phyloP scores from a whole-genome alignment of 345 rosid species.

The Ceriops tagal region DNA sequence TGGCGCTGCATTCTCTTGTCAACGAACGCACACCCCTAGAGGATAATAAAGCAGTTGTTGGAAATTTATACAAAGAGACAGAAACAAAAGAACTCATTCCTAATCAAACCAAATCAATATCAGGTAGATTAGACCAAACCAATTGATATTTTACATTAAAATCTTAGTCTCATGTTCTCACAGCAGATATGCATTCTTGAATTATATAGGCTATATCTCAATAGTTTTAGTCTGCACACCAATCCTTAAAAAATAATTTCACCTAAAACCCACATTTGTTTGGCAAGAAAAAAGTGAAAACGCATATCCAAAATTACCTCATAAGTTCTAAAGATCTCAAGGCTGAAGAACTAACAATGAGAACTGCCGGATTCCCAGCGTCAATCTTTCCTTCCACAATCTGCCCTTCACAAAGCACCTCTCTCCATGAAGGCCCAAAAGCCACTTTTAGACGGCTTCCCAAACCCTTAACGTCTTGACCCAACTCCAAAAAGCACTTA shows the following conservation, averaged over 20 bases:
- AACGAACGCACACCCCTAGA: constrained; percentile 60
- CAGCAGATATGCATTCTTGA: no score
- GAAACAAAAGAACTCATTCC: no score
- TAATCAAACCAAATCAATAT: no score
- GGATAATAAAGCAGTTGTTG: not conserved
- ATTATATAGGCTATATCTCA: no score
- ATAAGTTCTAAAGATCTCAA: constrained; percentile 65
- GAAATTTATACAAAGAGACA: not conserved
- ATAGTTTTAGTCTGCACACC: no score
- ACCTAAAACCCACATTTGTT: not conserved
- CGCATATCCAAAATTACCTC: constrained; percentile 33
- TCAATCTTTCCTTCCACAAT: constrained; percentile 46
- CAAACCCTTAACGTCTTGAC: constrained; percentile 43
- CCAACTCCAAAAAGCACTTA: constrained; percentile 51
- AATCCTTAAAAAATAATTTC: not conserved
- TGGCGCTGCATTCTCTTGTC: constrained; percentile 67
- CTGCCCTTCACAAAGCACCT: constrained; percentile 48
- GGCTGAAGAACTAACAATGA: constrained; percentile 64
- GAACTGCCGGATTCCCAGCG: constrained; percentile 70
- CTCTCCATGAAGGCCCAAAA: constrained; percentile 62
- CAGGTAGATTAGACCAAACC: no score
- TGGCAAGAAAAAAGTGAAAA: not conserved
- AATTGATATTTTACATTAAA: no score
- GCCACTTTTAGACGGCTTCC: constrained; percentile 52
- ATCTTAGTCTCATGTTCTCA: no score